Percentiles rank a stretch among this genome's conserved stretches.
These are phyloP conservation scores for Talaromyces rugulosus DNA, from an alignment of 2,329 filamentous ascomycete species.

Conservation along the genomic window DNA sequence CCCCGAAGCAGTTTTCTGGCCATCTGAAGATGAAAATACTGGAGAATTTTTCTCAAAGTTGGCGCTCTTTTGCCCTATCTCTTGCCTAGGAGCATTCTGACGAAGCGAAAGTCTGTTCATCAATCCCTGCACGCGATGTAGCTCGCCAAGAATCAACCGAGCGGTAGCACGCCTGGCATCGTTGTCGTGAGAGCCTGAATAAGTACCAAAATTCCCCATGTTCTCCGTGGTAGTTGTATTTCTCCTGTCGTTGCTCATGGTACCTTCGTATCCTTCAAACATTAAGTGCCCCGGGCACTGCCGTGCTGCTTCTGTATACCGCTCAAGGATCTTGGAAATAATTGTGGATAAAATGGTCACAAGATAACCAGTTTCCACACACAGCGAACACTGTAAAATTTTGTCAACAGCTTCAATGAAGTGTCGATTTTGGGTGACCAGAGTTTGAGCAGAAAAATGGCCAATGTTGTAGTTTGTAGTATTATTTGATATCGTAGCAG, in stretches of 20 bases:
- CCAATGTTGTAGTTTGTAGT: not conserved
- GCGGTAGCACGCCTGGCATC: conserved; percentile 13
- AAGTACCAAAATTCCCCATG: not conserved
- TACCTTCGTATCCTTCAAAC: not conserved
- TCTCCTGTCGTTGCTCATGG: not conserved
- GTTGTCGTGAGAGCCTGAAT: not conserved
- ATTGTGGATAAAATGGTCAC: conserved; percentile 30
- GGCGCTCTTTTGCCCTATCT: not conserved
- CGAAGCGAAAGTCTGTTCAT: conserved; percentile 23
- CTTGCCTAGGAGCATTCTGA: not conserved
- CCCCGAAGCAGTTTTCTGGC: not conserved
- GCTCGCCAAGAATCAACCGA: conserved; percentile 33
- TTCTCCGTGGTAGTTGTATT: not conserved
- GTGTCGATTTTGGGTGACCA: not conserved
- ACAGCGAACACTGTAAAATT: conserved; percentile 14
- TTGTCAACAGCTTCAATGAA: not conserved
- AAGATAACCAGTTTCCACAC: conserved; percentile 29
- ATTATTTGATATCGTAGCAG: conserved; percentile 28
- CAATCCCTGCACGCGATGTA: conserved; percentile 32
- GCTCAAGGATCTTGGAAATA: conserved; percentile 31
- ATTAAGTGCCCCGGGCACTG: not conserved
- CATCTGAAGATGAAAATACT: not conserved
- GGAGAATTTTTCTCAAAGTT: too few relatives aligned
- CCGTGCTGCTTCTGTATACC: conserved; percentile 26
- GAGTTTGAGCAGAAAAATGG: not conserved